Percentiles rank a stretch among this genome's conserved stretches.
Conservation (phyloP, 306 rosid species). For the Citrullus mucosospermus region DNA sequence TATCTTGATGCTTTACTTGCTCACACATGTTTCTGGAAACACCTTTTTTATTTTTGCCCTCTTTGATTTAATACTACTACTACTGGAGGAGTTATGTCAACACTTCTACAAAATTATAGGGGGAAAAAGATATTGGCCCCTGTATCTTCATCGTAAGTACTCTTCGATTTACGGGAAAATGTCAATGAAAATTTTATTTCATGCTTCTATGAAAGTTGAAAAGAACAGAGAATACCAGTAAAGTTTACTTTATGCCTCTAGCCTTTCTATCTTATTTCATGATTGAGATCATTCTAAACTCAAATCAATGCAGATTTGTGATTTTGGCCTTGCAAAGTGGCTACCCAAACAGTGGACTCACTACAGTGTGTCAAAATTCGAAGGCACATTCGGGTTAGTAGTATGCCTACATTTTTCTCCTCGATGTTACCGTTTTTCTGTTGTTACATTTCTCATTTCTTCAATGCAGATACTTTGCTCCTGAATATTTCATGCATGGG, state of each 20-base stretch:
- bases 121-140: not conserved
- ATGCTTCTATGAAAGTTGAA: not conserved
- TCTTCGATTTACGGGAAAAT: not conserved
- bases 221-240: not conserved
- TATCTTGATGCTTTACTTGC: not conserved
- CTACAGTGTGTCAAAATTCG: constrained; percentile 48
- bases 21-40: not conserved
- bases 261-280: not conserved
- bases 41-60: not conserved
- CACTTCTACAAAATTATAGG: not conserved
- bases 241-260: not conserved
- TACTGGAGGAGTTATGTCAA: not conserved
- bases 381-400: constrained; percentile 76
- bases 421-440: not conserved
- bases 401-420: not conserved
- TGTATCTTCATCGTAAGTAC: not conserved
- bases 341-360: constrained; percentile 58
- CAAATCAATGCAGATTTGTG: constrained; percentile 57
- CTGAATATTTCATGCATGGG: constrained; percentile 77
- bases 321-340: constrained; percentile 93
- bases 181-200: not conserved
- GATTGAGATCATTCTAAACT: not conserved
- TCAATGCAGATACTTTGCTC: constrained; percentile 70
- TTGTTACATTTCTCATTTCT: not conserved
- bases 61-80: not conserved